phyloP scores from a whole-genome alignment of 208 protist genomes.

The Crithidia thermophila region DNA sequence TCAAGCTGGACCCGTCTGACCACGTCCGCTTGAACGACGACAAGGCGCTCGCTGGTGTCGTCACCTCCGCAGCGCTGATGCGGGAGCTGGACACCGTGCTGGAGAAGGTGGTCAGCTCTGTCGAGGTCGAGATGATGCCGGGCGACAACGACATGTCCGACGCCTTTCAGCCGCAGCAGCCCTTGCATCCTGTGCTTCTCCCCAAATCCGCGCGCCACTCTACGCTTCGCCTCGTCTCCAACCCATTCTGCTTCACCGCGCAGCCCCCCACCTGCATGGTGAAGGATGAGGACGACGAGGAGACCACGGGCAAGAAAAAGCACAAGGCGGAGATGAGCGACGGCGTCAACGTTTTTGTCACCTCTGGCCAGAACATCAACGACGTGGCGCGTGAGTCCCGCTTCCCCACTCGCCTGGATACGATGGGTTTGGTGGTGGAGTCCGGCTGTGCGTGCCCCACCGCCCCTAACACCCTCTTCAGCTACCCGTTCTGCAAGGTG shows the following conservation, averaged over 20 bases:
- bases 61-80: slow-evolving; percentile 77
- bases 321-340: slow-evolving; percentile 9
- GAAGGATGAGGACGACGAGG: background rate
- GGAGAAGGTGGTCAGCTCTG: slow-evolving; percentile 50
- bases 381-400: slow-evolving; percentile 80
- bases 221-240: slow-evolving; percentile 79
- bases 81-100: slow-evolving; percentile 73
- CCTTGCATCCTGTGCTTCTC: slow-evolving; percentile 87
- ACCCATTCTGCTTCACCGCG: slow-evolving; percentile 80
- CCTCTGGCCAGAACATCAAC: slow-evolving; percentile 88
- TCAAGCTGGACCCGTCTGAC: slow-evolving; percentile 85
- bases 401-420: slow-evolving; percentile 56
- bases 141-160: slow-evolving; percentile 90
- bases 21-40: slow-evolving; percentile 73
- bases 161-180: slow-evolving; percentile 92
- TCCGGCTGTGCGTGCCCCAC: slow-evolving; percentile 88
- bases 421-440: slow-evolving; percentile 75
- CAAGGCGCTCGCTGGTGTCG: slow-evolving; percentile 36
- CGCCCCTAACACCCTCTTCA: slow-evolving; percentile 92
- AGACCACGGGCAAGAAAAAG: slow-evolving; percentile 15
- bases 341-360: slow-evolving; percentile 65
- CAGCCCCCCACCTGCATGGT: slow-evolving; percentile 16
- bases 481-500: slow-evolving; percentile 84
- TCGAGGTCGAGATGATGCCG: slow-evolving; percentile 93
- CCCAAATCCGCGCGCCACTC: slow-evolving; percentile 68